Conservation (phyloP, 2,329 filamentous ascomycete species). For the Penicillium concentricum region DNA sequence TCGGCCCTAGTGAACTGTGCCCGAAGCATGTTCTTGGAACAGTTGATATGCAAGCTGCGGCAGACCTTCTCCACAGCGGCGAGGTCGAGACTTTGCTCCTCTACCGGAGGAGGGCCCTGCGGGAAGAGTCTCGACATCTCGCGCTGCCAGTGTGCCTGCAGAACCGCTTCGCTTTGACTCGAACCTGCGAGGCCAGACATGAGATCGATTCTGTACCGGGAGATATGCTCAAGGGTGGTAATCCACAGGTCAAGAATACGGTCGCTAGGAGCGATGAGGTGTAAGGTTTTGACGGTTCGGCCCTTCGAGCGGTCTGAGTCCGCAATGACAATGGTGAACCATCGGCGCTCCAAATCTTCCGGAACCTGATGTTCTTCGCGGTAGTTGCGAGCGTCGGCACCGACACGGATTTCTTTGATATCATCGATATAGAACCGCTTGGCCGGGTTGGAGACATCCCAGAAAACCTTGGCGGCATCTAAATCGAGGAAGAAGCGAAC, state of each 20-base stretch:
- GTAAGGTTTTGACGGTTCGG: constrained; percentile 70
- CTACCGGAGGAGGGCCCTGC: constrained; percentile 42
- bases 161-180: constrained; percentile 73
- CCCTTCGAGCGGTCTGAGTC: constrained; percentile 75
- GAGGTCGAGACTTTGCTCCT: constrained; percentile 72
- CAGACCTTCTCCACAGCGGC: constrained; percentile 79
- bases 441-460: constrained; percentile 74
- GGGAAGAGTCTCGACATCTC: constrained; percentile 73
- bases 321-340: constrained; percentile 88
- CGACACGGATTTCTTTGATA: constrained; percentile 84
- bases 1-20: constrained; percentile 74
- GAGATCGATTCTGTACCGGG: constrained; percentile 80
- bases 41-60: constrained; percentile 88
- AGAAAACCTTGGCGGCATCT: constrained; percentile 80
- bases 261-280: constrained; percentile 76
- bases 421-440: constrained; percentile 95
- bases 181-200: constrained; percentile 83
- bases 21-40: constrained; percentile 70
- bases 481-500: constrained; percentile 79
- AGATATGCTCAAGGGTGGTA: constrained; percentile 76
- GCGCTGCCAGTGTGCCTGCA: constrained; percentile 79
- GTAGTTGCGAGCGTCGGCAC: constrained; percentile 82
- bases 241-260: constrained; percentile 77
- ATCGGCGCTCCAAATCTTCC: constrained; percentile 66
- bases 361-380: constrained; percentile 76